phyloP scores from a whole-genome alignment of 495 filamentous ascomycete genomes.

The Extremus antarcticus region DNA sequence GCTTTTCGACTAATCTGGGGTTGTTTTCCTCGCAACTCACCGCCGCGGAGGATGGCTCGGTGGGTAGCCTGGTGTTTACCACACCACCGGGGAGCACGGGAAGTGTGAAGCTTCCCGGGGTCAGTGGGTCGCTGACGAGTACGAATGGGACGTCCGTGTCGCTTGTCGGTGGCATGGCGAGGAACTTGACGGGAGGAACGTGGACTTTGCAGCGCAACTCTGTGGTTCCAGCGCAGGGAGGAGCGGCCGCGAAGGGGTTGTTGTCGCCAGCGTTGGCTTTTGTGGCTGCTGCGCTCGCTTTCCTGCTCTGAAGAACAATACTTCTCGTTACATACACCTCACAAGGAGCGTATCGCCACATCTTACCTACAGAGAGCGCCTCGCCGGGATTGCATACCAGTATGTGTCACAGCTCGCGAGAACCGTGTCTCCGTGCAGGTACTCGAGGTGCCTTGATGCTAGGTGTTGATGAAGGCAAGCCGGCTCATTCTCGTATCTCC shows the following conservation, averaged over 20 bases:
- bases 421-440: too few relatives aligned
- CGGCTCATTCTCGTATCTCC: too few relatives aligned
- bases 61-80: slow-evolving; percentile 29
- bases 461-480: neutral
- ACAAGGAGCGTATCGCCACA: too few relatives aligned
- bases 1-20: slow-evolving; percentile 45
- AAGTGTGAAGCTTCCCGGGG: slow-evolving; percentile 21
- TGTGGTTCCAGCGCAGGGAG: neutral
- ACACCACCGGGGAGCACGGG: slow-evolving; percentile 40
- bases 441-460: neutral
- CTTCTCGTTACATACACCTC: neutral
- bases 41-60: slow-evolving; percentile 29
- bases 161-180: slow-evolving; percentile 2
- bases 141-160: slow-evolving; percentile 2
- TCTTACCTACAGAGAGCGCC: too few relatives aligned
- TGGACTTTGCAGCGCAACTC: slow-evolving; percentile 1
- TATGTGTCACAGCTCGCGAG: too few relatives aligned
- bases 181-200: neutral
- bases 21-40: slow-evolving; percentile 30
- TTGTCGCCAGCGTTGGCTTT: neutral
- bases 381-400: too few relatives aligned
- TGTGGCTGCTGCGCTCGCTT: neutral
- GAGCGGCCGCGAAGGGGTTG: neutral
- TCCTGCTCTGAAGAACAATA: neutral
- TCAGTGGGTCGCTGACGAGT: slow-evolving; percentile 2